These are phyloP conservation scores for Rhodotorula toruloides DNA, from an alignment of 768 basidiomycete species.

Conservation along the genomic window DNA sequence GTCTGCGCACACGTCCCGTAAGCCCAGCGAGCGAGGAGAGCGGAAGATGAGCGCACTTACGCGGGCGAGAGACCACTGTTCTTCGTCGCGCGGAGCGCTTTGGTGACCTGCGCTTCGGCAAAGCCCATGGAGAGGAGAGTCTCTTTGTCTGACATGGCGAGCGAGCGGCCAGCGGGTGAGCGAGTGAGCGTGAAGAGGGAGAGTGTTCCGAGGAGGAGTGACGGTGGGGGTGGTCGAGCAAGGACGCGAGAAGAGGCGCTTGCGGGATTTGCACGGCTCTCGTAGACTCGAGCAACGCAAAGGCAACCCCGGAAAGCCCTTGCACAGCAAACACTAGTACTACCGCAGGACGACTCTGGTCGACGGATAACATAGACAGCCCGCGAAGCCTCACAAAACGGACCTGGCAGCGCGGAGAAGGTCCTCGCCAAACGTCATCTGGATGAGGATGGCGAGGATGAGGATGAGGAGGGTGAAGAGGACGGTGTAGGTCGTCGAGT, in stretches of 20 bases:
- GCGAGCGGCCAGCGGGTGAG: neutral
- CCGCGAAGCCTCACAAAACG: neutral
- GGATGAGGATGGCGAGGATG: conserved; percentile 11
- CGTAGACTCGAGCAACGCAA: no score
- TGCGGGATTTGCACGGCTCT: no score
- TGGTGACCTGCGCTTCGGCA: conserved; percentile 2
- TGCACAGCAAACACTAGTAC: no score
- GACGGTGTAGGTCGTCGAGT: conserved; percentile 7
- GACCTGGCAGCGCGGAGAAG: neutral
- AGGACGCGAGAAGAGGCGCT: no score
- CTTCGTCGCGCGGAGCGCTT: conserved; percentile 5
- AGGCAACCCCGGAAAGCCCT: no score
- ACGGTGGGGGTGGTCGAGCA: no score
- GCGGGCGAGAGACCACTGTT: conserved; percentile 1
- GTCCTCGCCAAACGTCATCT: conserved; percentile 6
- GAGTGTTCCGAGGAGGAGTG: no score
- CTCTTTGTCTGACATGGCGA: conserved; percentile 13
- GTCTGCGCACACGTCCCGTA: conserved; percentile 46
- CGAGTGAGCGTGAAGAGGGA: neutral
- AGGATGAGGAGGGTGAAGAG: conserved; percentile 13
- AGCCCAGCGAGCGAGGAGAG: neutral
- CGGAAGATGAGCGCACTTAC: neutral
- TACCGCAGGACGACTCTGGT: no score
- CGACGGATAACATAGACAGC: no score
- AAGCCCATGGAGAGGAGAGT: conserved; percentile 32